Base-by-base conservation (phyloP, 225 moss, liverwort and hornwort genomes). In the Bryoerythrophyllum caledonicum region DNA sequence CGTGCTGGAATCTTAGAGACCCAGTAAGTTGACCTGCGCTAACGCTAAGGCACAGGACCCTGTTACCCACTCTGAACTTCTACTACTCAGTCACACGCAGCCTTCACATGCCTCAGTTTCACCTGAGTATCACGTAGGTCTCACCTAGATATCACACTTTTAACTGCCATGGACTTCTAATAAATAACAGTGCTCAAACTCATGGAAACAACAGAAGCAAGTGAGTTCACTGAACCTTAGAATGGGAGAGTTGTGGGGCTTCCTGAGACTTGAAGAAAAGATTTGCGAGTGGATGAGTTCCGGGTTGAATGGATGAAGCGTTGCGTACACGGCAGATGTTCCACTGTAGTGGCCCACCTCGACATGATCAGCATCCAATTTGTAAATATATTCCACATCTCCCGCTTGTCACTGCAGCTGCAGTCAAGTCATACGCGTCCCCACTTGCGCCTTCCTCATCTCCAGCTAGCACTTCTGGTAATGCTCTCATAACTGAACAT, bases 261-360 rank as follows among this genome's bases (percentile, higher is more conserved):
- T 9, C 21, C 13, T 5, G 28, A 32, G 44, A 8, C 58, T 37
- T 75, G 49, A 53, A 65, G 7, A 14, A 6, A 17, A 55, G 41
- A 7, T 11, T 10, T 10, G 40, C n/a, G 3, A 26, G 0, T 59
- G 73, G 61, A 77, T 66, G 74, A 70, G 66, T 37, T 70, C 1
- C 12, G 3, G 8, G 2, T 1, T 1, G 24, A 34, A 80, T 12
- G 71, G 60, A 74, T 75, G 71, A 84, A 70, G 67, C 58, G 75
- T 78, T 63, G 81, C 85, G 85, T 85, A 23, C 72, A 85, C 85
- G 81, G 32, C 81, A 85, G 71, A 15, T 9, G 26, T 21, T 3
- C 43, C 46, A 59, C 32, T 43, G 9, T 1, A 26, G 0, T 2
- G 26, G 6, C 59, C 59, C 24, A 25, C 56, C 25, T 4, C n/a